Conservation (phyloP, 306 rosid genomes). For the Lathyrus tuberosus region DNA sequence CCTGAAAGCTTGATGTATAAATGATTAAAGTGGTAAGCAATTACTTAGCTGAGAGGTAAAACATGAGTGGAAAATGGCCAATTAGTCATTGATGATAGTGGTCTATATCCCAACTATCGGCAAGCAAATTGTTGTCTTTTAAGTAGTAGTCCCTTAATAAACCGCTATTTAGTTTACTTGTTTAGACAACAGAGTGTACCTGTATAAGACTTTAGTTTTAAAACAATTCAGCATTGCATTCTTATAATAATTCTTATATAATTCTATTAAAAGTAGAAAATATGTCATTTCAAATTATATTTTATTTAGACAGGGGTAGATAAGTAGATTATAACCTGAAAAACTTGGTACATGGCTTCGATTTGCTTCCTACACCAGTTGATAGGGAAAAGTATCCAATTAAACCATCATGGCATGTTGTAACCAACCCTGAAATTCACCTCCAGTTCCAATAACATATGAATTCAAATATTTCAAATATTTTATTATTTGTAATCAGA, state of each 20-base stretch:
- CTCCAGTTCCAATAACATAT: no score
- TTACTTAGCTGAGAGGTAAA: no score
- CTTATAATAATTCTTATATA: no score
- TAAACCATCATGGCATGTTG: no score
- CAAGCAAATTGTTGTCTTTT: conserved; percentile 44
- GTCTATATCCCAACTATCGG: conserved; percentile 26
- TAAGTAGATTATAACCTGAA: conserved; percentile 98
- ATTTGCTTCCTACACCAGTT: no score
- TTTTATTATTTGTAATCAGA: no score
- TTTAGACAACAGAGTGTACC: conserved; percentile 57
- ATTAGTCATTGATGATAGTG: conserved; percentile 30
- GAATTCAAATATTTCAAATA: no score
- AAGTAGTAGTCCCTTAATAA: conserved; percentile 37
- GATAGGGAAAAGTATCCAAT: no score
- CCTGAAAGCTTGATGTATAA: conserved; percentile 22
- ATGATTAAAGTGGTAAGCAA: conserved; percentile 15
- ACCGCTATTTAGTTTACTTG: conserved; percentile 45
- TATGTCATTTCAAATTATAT: conserved; percentile 42
- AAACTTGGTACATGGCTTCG: conserved; percentile 99
- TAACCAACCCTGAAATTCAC: no score
- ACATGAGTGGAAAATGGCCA: conserved; percentile 28
- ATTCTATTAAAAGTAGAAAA: conserved; percentile 39
- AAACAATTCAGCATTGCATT: conserved; percentile 41
- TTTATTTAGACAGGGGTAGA: conserved; percentile 64
- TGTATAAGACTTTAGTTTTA: conserved; percentile 60